Conservation (phyloP, 139 green algal species). For the Auxenochlorella protothecoides region DNA sequence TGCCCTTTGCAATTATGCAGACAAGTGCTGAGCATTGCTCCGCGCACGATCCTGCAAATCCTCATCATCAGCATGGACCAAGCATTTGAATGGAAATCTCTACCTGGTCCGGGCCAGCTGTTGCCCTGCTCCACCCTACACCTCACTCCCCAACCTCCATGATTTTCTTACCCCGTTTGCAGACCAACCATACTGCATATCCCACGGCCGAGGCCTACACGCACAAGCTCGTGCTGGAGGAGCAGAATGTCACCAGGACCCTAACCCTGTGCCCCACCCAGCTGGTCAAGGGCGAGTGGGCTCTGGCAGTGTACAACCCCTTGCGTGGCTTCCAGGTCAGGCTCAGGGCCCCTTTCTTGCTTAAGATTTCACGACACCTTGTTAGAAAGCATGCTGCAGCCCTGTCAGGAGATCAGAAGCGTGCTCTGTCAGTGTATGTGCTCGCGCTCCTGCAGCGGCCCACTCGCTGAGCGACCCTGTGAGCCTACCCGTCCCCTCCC, state of each 20-base stretch:
- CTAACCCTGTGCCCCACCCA: conserved; percentile 28
- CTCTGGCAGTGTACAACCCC: conserved; percentile 39
- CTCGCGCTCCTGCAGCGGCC: no score
- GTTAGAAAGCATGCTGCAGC: no score
- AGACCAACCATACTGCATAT: conserved; percentile 6
- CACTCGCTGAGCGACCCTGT: neutral
- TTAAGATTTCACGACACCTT: no score
- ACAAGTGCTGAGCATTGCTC: no score
- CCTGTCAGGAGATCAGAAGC: no score
- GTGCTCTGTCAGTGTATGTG: no score
- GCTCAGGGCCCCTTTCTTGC: neutral
- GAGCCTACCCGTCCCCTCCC: conserved; percentile 40
- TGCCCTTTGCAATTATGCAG: no score
- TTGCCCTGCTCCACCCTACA: neutral
- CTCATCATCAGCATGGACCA: no score
- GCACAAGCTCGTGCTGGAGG: conserved; percentile 25
- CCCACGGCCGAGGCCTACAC: conserved; percentile 21
- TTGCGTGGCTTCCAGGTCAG: conserved; percentile 23
- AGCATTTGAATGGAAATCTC: no score
- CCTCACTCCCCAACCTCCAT: neutral
- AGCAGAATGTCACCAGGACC: conserved; percentile 9
- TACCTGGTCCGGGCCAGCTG: no score
- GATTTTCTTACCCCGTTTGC: neutral
- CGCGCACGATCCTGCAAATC: no score
- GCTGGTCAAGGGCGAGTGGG: conserved; percentile 19